These are phyloP conservation scores for Sonneratia alba DNA, from an alignment of 345 rosid species.

Conservation along the genomic window DNA sequence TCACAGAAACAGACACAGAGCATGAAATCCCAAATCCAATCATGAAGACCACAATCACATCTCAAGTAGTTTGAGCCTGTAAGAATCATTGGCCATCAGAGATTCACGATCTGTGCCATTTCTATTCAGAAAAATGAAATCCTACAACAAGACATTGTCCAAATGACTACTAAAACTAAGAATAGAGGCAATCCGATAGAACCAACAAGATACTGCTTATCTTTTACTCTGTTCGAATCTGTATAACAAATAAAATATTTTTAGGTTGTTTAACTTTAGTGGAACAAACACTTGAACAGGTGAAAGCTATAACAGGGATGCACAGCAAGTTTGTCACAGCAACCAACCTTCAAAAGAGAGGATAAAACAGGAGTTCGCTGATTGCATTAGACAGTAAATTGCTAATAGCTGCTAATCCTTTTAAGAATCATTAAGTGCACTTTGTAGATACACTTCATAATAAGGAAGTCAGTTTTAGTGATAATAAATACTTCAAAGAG, in stretches of 20 bases:
- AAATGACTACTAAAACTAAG: background rate
- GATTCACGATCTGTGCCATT: background rate
- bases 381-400: background rate
- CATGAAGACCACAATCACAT: background rate
- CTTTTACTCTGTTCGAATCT: background rate
- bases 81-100: background rate
- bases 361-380: background rate
- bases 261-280: background rate
- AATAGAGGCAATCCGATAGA: background rate
- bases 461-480: background rate
- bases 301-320: background rate
- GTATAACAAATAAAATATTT: background rate
- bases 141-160: background rate
- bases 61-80: background rate
- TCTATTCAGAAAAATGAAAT: background rate
- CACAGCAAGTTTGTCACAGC: background rate
- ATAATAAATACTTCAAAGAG: background rate
- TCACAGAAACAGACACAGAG: background rate
- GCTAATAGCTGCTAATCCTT: background rate
- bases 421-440: background rate
- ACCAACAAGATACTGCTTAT: slow-evolving; percentile 2
- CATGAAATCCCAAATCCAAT: background rate
- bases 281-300: background rate
- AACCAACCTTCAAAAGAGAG: background rate
- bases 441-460: background rate